Conservation (phyloP, 2,329 filamentous ascomycete genomes). For the Colletotrichum sp. region DNA sequence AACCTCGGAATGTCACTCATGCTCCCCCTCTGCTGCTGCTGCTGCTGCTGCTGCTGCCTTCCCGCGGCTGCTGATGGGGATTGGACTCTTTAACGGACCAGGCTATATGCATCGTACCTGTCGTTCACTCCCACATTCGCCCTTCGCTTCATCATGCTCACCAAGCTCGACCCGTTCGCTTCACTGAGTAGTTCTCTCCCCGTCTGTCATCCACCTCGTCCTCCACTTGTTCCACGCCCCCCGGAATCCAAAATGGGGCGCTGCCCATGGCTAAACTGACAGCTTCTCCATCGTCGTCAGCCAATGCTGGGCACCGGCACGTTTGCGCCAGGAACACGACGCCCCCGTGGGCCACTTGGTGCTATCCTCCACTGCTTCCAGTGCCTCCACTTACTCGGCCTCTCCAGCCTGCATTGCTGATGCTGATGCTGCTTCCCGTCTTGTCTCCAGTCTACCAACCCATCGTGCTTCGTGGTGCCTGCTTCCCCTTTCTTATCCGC, state of each 20-base stretch:
- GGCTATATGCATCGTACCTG: conserved; percentile 19
- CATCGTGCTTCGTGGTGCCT: background rate
- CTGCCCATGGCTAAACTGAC: background rate
- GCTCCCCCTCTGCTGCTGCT: background rate
- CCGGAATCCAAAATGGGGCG: conserved; percentile 1
- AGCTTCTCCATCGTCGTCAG: conserved; percentile 16
- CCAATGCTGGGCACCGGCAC: conserved; percentile 21
- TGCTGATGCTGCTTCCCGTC: background rate
- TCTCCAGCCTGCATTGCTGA: background rate
- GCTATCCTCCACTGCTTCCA: background rate
- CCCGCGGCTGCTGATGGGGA: background rate
- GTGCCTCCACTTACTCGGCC: background rate
- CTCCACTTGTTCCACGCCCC: conserved; percentile 10
- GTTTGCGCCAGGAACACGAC: conserved; percentile 20
- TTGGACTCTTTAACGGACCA: background rate
- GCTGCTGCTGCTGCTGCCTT: background rate
- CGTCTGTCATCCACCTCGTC: background rate
- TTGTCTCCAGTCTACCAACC: background rate
- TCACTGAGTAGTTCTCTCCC: background rate
- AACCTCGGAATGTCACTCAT: background rate
- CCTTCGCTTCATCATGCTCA: background rate
- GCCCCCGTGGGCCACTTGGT: background rate
- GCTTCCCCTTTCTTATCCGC: background rate
- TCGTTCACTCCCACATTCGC: conserved; percentile 11
- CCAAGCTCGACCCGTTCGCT: background rate